Percentiles rank a stretch among this genome's conserved stretches.
phyloP scores from a whole-genome alignment of 75 land plant genomes.

The Isoetes taiwanensis region DNA sequence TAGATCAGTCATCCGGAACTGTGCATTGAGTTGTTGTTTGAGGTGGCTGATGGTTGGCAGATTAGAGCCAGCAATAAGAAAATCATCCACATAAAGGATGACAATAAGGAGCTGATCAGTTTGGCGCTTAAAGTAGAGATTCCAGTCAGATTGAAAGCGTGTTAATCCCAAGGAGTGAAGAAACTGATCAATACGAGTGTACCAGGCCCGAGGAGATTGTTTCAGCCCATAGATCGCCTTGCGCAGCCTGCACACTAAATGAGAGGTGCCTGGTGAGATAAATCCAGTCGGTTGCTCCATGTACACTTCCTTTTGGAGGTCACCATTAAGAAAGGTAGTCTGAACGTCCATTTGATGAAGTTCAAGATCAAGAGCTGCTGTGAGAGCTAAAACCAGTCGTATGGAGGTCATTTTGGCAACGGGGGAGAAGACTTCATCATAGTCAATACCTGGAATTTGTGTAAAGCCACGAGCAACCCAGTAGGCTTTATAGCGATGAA shows the following conservation, averaged over 20 bases:
- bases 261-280: not conserved
- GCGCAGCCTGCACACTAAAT: conserved; percentile 1
- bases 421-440: conserved; percentile 8
- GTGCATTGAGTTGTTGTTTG: not conserved
- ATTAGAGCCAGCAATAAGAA: too few relatives aligned
- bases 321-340: conserved; percentile 16
- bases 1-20: conserved; percentile 1
- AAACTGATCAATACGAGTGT: not conserved
- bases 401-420: conserved; percentile 8
- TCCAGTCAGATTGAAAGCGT: not conserved
- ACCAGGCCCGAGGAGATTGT: conserved; percentile 20
- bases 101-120: not conserved
- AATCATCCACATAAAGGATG: not conserved
- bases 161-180: not conserved
- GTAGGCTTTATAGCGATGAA: conserved; percentile 13
- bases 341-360: conserved; percentile 14
- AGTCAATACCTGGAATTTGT: conserved; percentile 12
- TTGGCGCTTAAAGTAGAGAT: not conserved
- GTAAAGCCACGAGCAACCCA: conserved; percentile 17
- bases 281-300: conserved; percentile 14
- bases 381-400: not conserved
- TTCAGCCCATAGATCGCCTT: conserved; percentile 12
- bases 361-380: not conserved
- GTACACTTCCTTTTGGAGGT: conserved; percentile 8
- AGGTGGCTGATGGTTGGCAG: too few relatives aligned